Evolutionary conservation across 2,329 filamentous ascomycete genomes (phyloP).

Genomic region (Dactylellina cionopaga): DNA sequence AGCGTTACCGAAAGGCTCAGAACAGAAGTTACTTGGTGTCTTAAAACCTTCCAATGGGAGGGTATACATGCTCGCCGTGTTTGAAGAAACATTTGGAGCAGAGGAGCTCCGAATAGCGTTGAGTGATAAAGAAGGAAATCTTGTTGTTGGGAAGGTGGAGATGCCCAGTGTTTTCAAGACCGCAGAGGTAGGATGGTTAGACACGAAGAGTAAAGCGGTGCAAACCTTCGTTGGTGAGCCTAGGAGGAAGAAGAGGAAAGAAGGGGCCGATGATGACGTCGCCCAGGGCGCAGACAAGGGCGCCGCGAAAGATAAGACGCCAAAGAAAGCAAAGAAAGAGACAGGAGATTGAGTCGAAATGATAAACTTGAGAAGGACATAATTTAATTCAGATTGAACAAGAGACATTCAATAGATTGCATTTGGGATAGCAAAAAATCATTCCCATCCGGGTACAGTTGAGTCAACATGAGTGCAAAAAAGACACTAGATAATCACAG

Average conservation of each 20-base stretch:
- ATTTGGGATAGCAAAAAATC: too few relatives aligned
- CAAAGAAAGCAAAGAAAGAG: constrained; percentile 19
- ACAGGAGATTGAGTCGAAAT: background rate
- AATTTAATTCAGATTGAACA: background rate
- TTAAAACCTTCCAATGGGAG: constrained; percentile 65
- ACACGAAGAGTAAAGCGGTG: constrained; percentile 10
- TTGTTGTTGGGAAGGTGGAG: constrained; percentile 16
- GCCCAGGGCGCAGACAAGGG: background rate
- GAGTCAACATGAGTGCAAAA: too few relatives aligned
- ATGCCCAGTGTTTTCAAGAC: constrained; percentile 14
- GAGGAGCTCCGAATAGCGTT: background rate
- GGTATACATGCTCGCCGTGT: constrained; percentile 15
- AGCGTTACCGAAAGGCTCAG: constrained; percentile 70
- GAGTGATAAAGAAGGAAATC: background rate
- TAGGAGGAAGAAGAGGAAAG: constrained; percentile 16
- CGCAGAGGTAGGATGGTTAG: constrained; percentile 14
- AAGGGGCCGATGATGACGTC: background rate
- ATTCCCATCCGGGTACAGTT: too few relatives aligned
- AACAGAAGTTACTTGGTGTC: constrained; percentile 67
- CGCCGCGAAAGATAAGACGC: background rate
- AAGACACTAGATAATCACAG: too few relatives aligned
- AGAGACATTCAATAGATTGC: too few relatives aligned
- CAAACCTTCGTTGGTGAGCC: constrained; percentile 27
- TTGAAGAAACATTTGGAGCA: background rate
- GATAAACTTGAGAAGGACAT: background rate